Base-by-base conservation (phyloP, 352 stramenopile species). In the Nannochloropsis limnetica region DNA sequence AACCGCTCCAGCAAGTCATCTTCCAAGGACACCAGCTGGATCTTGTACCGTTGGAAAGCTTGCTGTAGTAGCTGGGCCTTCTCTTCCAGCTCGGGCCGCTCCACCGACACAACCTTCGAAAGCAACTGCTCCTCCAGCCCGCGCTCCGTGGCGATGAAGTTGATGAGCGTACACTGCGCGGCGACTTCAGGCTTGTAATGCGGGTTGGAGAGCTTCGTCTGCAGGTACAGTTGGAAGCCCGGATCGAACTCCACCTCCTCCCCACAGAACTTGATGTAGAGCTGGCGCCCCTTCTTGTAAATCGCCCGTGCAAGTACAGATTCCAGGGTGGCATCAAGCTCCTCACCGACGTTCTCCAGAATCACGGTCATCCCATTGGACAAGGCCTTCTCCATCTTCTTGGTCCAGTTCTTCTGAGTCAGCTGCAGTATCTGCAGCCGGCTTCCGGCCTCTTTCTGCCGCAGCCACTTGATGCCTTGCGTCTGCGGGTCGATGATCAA, bases 381-480 rank as follows among this genome's bases (percentile, higher is more conserved):
- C 79, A 98, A 97, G 3, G 93, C 95, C 20, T 88, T 91, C 81
- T 96, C 91, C 79, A 98, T 93, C 83, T 97, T 93, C 49, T 94
- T 93, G 27, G 97, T 86, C 95, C 95, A 99, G 81, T 97, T 94
- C 83, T 96, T 97, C 85, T 98, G 94, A 3, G 92, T 97, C 22
- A 98, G 83, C 81, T 98, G 94, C 84, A 98, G 90, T 61, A 97
- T 93, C 17, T 95, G 86, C 0, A 98, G 86, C 0, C 93, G 89
- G 37, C 83, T 84, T 22, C 93, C 91, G 68, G 93, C 90, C 85
- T 98, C 93, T 82, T 98, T 97, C 80, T 87, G 85, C 79, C 90
- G 90, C 17, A 99, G 91, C 96, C 96, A 99, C 85, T 98, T 98
- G 88, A 99, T 98, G 4, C 94, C 96, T 88, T 99, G 95, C 20